Evolutionary conservation across 306 rosid species (phyloP).

Genomic region (Corylus avellana): DNA sequence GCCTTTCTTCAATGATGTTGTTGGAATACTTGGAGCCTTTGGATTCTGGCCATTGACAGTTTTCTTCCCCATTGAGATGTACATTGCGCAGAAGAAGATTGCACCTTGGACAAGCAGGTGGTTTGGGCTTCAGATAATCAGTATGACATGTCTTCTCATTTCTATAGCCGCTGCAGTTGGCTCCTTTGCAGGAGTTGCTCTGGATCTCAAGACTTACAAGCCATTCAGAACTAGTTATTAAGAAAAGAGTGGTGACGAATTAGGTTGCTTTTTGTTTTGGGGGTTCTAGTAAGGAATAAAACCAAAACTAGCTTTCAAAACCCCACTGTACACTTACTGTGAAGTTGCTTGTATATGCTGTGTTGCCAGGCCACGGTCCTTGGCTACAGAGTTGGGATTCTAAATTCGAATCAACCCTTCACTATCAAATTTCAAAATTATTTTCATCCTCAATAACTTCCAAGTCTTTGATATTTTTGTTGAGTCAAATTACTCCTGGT

Average conservation of each 20-base stretch:
- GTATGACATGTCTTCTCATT: conserved; percentile 46
- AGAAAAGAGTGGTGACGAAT: neutral
- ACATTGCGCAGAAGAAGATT: conserved; percentile 61
- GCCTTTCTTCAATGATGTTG: conserved; percentile 83
- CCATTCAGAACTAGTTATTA: conserved; percentile 62
- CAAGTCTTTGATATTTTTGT: neutral
- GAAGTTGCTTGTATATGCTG: neutral
- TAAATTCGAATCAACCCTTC: neutral
- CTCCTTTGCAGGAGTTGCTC: conserved; percentile 64
- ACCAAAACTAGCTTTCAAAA: neutral
- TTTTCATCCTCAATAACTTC: neutral
- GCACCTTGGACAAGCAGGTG: conserved; percentile 50
- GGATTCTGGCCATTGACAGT: conserved; percentile 84
- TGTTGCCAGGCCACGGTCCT: neutral
- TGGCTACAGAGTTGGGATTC: neutral
- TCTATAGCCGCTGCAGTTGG: conserved; percentile 67
- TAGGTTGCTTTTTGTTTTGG: neutral
- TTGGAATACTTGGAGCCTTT: conserved; percentile 77
- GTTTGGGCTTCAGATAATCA: conserved; percentile 62
- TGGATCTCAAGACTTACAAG: conserved; percentile 73
- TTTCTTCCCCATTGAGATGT: conserved; percentile 76
- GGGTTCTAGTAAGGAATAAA: conserved; percentile 7
- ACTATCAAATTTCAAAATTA: neutral
- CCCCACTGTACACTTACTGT: neutral
- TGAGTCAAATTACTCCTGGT: too few relatives aligned